phyloP scores from a whole-genome alignment of 805 yeast species.

The Myxozyma geophila region DNA sequence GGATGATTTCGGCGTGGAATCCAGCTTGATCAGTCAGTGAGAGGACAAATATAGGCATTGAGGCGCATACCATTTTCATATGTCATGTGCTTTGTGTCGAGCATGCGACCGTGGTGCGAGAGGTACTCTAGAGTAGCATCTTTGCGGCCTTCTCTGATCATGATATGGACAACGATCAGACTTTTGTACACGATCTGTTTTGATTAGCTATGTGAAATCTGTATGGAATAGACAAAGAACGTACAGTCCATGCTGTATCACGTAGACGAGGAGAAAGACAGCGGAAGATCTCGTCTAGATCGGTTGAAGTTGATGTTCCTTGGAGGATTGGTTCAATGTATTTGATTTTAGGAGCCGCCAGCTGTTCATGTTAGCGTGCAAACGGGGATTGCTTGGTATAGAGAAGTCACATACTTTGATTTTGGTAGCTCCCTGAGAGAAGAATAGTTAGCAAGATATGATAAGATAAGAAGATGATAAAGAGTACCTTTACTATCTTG shows the following conservation, averaged over 20 bases:
- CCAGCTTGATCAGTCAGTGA: conserved; percentile 22
- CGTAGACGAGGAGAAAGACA: conserved; percentile 64
- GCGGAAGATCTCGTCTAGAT: conserved; percentile 71
- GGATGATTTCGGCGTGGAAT: conserved; percentile 49
- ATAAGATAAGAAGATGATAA: conserved; percentile 30
- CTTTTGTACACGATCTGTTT: conserved; percentile 73
- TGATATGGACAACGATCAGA: conserved; percentile 79
- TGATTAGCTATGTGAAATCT: neutral
- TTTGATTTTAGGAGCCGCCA: conserved; percentile 98
- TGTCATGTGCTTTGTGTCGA: conserved; percentile 49
- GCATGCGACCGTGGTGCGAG: conserved; percentile 55
- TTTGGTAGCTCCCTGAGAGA: conserved; percentile 67
- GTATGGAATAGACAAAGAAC: neutral
- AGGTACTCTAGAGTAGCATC: conserved; percentile 71
- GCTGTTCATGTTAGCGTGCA: conserved; percentile 43
- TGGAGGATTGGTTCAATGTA: conserved; percentile 91
- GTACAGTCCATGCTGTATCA: conserved; percentile 81
- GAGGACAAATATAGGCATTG: conserved; percentile 17
- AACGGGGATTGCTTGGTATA: neutral
- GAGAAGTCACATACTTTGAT: conserved; percentile 49
- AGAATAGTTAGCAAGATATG: neutral
- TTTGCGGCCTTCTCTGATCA: conserved; percentile 89
- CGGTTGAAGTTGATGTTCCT: conserved; percentile 62
- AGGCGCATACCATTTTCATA: conserved; percentile 45
- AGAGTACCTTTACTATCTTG: conserved; percentile 66